These are phyloP conservation scores for Phellinidium pouzarii DNA, from an alignment of 1,284 basidiomycete genomes.

Conservation along the genomic window DNA sequence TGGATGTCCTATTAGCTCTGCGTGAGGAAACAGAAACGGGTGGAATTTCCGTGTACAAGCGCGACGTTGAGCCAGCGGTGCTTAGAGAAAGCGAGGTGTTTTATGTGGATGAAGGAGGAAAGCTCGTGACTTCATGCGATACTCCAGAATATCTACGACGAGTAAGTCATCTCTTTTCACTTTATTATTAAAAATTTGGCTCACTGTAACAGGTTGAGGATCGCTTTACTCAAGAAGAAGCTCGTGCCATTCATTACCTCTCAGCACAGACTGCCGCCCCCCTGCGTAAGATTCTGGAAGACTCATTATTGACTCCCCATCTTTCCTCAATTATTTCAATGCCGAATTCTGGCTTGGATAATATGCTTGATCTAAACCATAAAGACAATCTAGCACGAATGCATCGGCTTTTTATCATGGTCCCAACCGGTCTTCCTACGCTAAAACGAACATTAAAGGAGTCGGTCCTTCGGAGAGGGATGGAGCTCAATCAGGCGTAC, in stretches of 20 bases:
- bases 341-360: constrained; percentile 80
- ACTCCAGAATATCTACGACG: constrained; percentile 77
- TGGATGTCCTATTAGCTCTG: constrained; percentile 80
- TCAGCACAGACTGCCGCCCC: constrained; percentile 67
- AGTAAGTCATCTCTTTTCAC: constrained; percentile 40
- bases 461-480: constrained; percentile 74
- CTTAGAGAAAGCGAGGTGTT: constrained; percentile 74
- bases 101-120: constrained; percentile 74
- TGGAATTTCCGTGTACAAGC: constrained; percentile 69
- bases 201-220: constrained; percentile 60
- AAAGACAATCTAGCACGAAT: constrained; percentile 74
- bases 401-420: constrained; percentile 72
- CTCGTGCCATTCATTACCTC: constrained; percentile 87
- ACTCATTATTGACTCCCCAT: constrained; percentile 75
- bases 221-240: constrained; percentile 81
- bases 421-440: constrained; percentile 61
- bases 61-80: constrained; percentile 81
- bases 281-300: constrained; percentile 73
- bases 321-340: constrained; percentile 71
- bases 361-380: constrained; percentile 83
- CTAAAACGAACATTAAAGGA: constrained; percentile 70
- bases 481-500: constrained; percentile 64
- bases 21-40: constrained; percentile 31
- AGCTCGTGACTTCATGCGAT: constrained; percentile 68
- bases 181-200: constrained; percentile 12